Conservation (phyloP, 148 eudicot genomes). For the Limonium bicolor region DNA sequence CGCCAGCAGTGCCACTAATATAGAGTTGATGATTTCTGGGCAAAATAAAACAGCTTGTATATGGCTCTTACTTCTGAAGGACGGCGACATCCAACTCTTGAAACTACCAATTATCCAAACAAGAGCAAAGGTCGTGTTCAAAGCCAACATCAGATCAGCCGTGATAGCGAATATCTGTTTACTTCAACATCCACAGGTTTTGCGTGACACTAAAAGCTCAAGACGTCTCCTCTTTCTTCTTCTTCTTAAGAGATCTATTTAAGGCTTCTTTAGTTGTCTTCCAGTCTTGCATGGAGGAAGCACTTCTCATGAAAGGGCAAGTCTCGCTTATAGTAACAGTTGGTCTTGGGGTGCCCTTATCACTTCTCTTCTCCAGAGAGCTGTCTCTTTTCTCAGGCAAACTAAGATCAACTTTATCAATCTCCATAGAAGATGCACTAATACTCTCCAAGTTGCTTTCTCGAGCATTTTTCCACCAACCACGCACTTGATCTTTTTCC, state of each 20-base stretch:
- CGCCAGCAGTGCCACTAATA: too few species aligned
- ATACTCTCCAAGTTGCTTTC: slow-evolving; percentile 4
- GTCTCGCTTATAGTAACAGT: slow-evolving; percentile 16
- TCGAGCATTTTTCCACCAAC: slow-evolving; percentile 1
- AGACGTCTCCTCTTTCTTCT: slow-evolving; percentile 9
- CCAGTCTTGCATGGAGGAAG: slow-evolving; percentile 54
- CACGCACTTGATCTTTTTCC: not conserved
- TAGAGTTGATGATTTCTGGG: too few species aligned
- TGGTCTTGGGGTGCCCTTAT: not conserved
- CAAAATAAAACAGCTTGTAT: too few species aligned
- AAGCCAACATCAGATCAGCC: too few species aligned
- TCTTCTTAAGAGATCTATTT: slow-evolving; percentile 34
- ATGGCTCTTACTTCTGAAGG: too few species aligned
- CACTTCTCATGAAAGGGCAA: slow-evolving; percentile 54
- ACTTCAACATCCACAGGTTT: too few species aligned
- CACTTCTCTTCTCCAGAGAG: slow-evolving; percentile 7
- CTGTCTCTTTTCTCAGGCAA: not conserved
- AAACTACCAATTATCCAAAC: too few species aligned
- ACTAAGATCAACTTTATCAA: not conserved
- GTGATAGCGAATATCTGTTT: too few species aligned
- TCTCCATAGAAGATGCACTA: slow-evolving; percentile 1
- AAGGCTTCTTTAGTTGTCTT: slow-evolving; percentile 36
- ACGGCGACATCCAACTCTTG: too few species aligned
- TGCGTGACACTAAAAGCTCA: too few species aligned
- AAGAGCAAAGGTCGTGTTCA: too few species aligned